Base-by-base conservation (phyloP, 768 basidiomycete genomes). In the Kwoniella sp. region DNA sequence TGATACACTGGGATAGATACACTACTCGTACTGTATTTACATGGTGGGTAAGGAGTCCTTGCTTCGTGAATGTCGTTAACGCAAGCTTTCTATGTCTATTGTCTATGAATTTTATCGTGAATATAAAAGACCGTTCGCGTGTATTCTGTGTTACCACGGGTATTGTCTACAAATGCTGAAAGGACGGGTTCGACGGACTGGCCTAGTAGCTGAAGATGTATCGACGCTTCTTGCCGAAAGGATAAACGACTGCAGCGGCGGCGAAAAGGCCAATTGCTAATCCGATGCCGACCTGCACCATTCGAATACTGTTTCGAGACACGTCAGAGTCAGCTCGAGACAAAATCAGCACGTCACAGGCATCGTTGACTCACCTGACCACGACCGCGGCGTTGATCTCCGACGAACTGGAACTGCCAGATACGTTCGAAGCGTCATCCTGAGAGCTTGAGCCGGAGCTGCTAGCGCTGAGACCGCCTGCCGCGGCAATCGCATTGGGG, bases 231-330 rank as follows among this genome's bases (percentile, higher is more conserved):
- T 74, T 72, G 11, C 75, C 73, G 48, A 76, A 76, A 9, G 75
- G 75, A 58, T 76, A 76, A 7, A 73, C 66, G 0, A 73, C 71
- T 29, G 74, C 55, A 8, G 75, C 68, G 4, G 75, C 71, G 1
- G 71, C 75, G 57, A 73, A 76, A 20, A 76, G 55, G 2, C 75
- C 75, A n/a, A 76, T 69, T 12, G 73, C 73, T 9, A 76, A 64
- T 17, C 75, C 75, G 26, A 76, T 74, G 29, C 73, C 73, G 17
- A 73, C 73, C 51, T 76, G 75, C 17, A 76, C 69, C 73, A 73
- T 67, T 17, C 66, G 68, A 30, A 70, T 67, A 61, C 68, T 67
- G 48, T 25, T 13, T 48, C 17, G n/a, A 51, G 22, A n/a, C 17
- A 62, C 5, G 23, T 23, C 20, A 60, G 23, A n/a, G 31, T 41